phyloP scores from a whole-genome alignment of 192 early-diverging fungal species.

The Lobosporangium transversale region DNA sequence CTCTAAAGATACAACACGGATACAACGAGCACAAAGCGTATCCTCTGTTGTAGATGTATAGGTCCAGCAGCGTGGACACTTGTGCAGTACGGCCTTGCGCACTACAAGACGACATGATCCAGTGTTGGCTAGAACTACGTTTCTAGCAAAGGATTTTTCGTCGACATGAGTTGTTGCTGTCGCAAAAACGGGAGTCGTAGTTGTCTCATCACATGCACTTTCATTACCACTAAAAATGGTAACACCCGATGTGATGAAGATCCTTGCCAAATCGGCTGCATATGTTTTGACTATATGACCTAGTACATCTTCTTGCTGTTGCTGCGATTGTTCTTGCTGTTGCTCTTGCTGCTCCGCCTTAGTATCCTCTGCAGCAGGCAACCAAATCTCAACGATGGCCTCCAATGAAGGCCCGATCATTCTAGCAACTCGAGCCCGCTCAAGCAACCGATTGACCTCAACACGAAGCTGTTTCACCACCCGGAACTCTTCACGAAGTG shows the following conservation, averaged over 20 bases:
- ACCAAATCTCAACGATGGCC: constrained; percentile 28
- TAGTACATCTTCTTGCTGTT: background rate
- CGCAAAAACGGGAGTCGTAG: too few species aligned
- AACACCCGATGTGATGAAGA: constrained; percentile 59
- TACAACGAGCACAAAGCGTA: constrained; percentile 70
- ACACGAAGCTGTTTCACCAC: constrained; percentile 33
- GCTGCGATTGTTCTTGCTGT: background rate
- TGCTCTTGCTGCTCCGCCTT: too few species aligned
- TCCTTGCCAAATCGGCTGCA: constrained; percentile 21
- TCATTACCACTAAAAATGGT: too few species aligned
- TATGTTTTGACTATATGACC: too few species aligned
- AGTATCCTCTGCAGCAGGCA: background rate
- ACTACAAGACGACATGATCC: constrained; percentile 55
- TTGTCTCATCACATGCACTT: too few species aligned
- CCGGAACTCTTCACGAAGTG: constrained; percentile 21
- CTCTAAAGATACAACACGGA: constrained; percentile 24
- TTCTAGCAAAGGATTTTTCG: constrained; percentile 12
- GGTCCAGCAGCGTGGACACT: constrained; percentile 85
- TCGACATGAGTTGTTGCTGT: constrained; percentile 1
- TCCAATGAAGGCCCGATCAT: constrained; percentile 31
- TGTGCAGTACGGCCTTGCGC: constrained; percentile 60
- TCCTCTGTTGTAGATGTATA: constrained; percentile 58
- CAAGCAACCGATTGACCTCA: constrained; percentile 31
- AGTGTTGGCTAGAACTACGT: background rate
- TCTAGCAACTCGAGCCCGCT: constrained; percentile 34